Evolutionary conservation across 2,329 filamentous ascomycete species (phyloP).

Genomic region (Penicillium sp.): DNA sequence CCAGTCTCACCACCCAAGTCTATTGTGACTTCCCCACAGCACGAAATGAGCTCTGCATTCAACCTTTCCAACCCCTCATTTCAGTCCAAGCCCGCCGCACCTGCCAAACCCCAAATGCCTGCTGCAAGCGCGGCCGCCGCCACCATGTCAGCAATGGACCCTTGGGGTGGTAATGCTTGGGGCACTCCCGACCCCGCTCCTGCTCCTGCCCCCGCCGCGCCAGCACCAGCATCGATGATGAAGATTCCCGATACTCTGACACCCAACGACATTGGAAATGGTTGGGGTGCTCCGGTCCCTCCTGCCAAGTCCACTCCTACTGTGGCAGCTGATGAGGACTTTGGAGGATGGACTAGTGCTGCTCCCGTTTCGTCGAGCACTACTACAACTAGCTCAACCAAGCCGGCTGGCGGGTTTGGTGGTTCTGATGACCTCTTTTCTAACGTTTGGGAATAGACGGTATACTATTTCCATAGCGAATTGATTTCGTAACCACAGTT

Average conservation of each 20-base stretch:
- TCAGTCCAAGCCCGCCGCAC: slow-evolving; percentile 46
- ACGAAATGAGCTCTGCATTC: slow-evolving; percentile 67
- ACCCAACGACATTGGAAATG: slow-evolving; percentile 63
- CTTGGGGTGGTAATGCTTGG: slow-evolving; percentile 90
- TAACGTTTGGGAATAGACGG: slow-evolving; percentile 81
- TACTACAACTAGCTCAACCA: slow-evolving; percentile 41
- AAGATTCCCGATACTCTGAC: slow-evolving; percentile 49
- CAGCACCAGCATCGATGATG: slow-evolving; percentile 39
- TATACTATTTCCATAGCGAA: slow-evolving; percentile 22
- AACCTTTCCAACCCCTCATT: slow-evolving; percentile 64
- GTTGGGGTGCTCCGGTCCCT: slow-evolving; percentile 53
- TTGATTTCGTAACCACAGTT: slow-evolving; percentile 2
- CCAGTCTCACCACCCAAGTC: slow-evolving; percentile 45
- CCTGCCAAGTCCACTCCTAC: slow-evolving; percentile 50
- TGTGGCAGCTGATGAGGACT: slow-evolving; percentile 87
- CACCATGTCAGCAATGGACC: slow-evolving; percentile 56
- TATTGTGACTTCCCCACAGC: slow-evolving; percentile 38
- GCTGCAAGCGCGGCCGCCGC: slow-evolving; percentile 47
- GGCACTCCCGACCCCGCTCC: slow-evolving; percentile 60
- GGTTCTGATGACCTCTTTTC: slow-evolving; percentile 80
- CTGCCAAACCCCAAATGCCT: slow-evolving; percentile 41
- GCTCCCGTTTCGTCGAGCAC: slow-evolving; percentile 52
- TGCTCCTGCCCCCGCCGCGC: slow-evolving; percentile 36
- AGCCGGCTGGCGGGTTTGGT: slow-evolving; percentile 62
- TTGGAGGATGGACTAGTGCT: slow-evolving; percentile 88